A percentile compares a stretch with the other conserved stretches of the same genome.
Evolutionary conservation across 2,329 filamentous ascomycete species (phyloP).

Genomic region (Fusarium foetens): DNA sequence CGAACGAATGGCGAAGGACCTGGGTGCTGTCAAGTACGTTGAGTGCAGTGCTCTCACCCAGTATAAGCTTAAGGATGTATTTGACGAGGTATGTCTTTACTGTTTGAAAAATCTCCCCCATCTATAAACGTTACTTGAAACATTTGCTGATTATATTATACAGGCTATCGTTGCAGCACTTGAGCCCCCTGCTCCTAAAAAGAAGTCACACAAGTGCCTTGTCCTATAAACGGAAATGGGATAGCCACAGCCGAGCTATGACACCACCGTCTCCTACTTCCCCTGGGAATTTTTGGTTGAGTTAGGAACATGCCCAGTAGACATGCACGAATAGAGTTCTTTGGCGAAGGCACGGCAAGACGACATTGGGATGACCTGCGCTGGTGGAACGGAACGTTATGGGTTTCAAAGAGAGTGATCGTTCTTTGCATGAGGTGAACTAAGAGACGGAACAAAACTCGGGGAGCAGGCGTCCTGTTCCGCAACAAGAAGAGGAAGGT

Average conservation of each 20-base stretch:
- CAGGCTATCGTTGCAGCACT: slow-evolving; percentile 95
- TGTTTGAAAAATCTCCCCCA: not conserved
- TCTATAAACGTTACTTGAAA: not conserved
- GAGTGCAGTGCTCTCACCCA: slow-evolving; percentile 98
- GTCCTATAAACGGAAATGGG: slow-evolving; percentile 64
- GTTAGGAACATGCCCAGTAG: slow-evolving; percentile 22
- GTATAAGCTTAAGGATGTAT: slow-evolving; percentile 98
- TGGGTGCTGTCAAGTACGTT: slow-evolving; percentile 98
- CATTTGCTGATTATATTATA: slow-evolving; percentile 27
- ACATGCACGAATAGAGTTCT: slow-evolving; percentile 30
- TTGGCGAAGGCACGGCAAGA: slow-evolving; percentile 28
- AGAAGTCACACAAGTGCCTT: slow-evolving; percentile 75
- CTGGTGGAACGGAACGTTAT: slow-evolving; percentile 23
- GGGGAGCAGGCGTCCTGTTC: slow-evolving; percentile 37
- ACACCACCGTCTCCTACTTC: slow-evolving; percentile 23
- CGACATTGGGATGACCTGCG: slow-evolving; percentile 22
- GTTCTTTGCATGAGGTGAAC: slow-evolving; percentile 33
- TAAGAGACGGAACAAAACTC: slow-evolving; percentile 40
- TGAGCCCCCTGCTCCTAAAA: slow-evolving; percentile 86
- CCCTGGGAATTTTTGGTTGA: slow-evolving; percentile 21
- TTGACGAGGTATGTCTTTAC: slow-evolving; percentile 82
- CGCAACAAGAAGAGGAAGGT: slow-evolving; percentile 30
- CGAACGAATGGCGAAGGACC: slow-evolving; percentile 94
- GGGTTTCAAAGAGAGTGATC: slow-evolving; percentile 19
- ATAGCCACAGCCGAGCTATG: slow-evolving; percentile 15